A percentile compares a stretch with the other conserved stretches of the same genome.
These are phyloP conservation scores for Stachybotrys chlorohalonatus DNA, from an alignment of 2,329 filamentous ascomycete genomes.

Conservation along the genomic window DNA sequence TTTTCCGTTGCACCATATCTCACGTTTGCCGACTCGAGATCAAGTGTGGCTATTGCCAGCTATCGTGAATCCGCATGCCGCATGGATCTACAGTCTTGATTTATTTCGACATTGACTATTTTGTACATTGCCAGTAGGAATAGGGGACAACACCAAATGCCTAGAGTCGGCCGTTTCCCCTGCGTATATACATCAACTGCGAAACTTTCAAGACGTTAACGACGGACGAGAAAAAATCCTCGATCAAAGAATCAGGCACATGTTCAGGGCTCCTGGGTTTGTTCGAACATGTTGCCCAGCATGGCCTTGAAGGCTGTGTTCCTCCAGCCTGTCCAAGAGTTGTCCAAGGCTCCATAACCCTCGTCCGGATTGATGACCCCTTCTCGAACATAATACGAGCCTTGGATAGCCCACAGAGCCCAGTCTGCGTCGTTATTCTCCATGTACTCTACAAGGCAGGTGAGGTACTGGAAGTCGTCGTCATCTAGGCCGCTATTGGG, in stretches of 20 bases:
- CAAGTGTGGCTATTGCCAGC: no score
- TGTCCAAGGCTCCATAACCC: constrained; percentile 40
- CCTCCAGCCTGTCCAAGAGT: constrained; percentile 28
- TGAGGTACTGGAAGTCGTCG: constrained; percentile 37
- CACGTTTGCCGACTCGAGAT: no score
- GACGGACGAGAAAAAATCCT: no score
- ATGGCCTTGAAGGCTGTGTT: constrained; percentile 24
- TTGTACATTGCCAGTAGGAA: no score
- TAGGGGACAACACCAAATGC: no score
- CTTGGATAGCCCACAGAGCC: constrained; percentile 49
- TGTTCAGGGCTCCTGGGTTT: constrained; percentile 24
- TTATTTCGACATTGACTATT: no score
- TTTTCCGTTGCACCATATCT: background rate
- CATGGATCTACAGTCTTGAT: no score
- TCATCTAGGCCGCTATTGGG: constrained; percentile 30
- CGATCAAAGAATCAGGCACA: background rate
- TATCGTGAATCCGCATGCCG: no score
- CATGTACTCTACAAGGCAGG: constrained; percentile 44
- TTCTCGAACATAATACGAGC: constrained; percentile 49
- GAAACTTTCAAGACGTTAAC: no score
- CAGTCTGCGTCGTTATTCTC: constrained; percentile 48
- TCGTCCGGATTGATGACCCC: constrained; percentile 41
- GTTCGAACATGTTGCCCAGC: constrained; percentile 28
- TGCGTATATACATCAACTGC: no score
- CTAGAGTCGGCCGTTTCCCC: no score